Evolutionary conservation across 208 protist genomes (phyloP).

Genomic region (Acanthamoeba rhysodes): DNA sequence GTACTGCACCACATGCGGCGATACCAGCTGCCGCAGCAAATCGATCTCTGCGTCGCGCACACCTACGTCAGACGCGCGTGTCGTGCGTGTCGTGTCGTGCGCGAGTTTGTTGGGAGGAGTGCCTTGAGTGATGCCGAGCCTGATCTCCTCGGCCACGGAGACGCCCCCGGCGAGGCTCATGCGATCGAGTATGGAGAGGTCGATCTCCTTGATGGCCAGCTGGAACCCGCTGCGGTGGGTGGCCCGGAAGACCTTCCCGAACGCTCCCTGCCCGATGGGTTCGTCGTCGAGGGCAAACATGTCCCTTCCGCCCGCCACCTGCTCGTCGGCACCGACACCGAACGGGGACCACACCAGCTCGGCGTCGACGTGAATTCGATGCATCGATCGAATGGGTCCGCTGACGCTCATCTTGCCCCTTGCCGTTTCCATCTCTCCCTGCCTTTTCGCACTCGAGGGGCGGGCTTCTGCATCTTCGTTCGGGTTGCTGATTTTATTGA

Average conservation of each 20-base stretch:
- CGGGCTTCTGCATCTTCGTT: background rate
- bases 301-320: background rate
- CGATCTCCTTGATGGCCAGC: slow-evolving; percentile 76
- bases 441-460: background rate
- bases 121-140: slow-evolving; percentile 60
- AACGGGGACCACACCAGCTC: slow-evolving; percentile 71
- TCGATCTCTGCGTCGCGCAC: slow-evolving; percentile 42
- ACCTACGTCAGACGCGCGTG: background rate
- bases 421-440: background rate
- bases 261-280: slow-evolving; percentile 71
- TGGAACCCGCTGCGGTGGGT: slow-evolving; percentile 71
- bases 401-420: slow-evolving; percentile 19
- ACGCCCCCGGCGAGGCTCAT: slow-evolving; percentile 7
- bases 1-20: slow-evolving; percentile 71
- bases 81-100: background rate
- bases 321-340: background rate
- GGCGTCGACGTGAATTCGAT: slow-evolving; percentile 63
- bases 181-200: slow-evolving; percentile 62
- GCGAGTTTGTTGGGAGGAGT: background rate
- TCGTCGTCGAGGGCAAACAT: slow-evolving; percentile 26
- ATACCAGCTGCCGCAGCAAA: slow-evolving; percentile 4
- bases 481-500: background rate
- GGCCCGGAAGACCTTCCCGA: slow-evolving; percentile 67
- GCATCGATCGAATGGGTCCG: slow-evolving; percentile 12
- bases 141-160: slow-evolving; percentile 32